phyloP scores from a whole-genome alignment of 495 filamentous ascomycete species.

The Daldinia bambusicola region DNA sequence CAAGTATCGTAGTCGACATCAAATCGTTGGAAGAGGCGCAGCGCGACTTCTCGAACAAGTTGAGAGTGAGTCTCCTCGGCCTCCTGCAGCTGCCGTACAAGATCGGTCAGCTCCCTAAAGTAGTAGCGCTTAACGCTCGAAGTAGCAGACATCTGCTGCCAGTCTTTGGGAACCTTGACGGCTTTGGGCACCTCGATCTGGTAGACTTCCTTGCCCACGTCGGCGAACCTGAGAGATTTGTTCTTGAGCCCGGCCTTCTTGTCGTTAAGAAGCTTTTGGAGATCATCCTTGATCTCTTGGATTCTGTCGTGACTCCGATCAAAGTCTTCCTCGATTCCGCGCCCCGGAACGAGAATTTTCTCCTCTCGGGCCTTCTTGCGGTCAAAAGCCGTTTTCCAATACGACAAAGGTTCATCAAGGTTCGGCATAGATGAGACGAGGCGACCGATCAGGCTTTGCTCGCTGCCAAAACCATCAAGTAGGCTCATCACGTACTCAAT shows the following conservation, averaged over 20 bases:
- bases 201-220: conserved; percentile 97
- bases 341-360: conserved; percentile 78
- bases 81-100: conserved; percentile 89
- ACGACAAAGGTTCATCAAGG: conserved; percentile 73
- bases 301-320: conserved; percentile 85
- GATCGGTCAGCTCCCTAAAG: conserved; percentile 79
- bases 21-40: conserved; percentile 86
- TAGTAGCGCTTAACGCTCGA: conserved; percentile 94
- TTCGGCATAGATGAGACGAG: conserved; percentile 88
- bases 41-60: conserved; percentile 86
- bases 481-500: conserved; percentile 91
- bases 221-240: conserved; percentile 79
- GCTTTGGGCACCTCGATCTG: conserved; percentile 91
- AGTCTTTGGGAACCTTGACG: conserved; percentile 84
- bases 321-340: conserved; percentile 93
- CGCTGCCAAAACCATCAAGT: conserved; percentile 72
- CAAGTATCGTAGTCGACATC: conserved; percentile 88
- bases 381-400: conserved; percentile 95
- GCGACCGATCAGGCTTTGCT: conserved; percentile 84
- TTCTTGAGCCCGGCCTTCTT: conserved; percentile 72
- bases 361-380: conserved; percentile 79
- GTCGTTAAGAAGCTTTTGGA: conserved; percentile 76
- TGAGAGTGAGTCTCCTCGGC: conserved; percentile 94
- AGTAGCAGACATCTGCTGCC: conserved; percentile 97
- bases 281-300: conserved; percentile 73